Percentiles rank a stretch among this genome's conserved stretches.
phyloP scores from a whole-genome alignment of 495 filamentous ascomycete species.

The Podospora bellae-mahoneyi region DNA sequence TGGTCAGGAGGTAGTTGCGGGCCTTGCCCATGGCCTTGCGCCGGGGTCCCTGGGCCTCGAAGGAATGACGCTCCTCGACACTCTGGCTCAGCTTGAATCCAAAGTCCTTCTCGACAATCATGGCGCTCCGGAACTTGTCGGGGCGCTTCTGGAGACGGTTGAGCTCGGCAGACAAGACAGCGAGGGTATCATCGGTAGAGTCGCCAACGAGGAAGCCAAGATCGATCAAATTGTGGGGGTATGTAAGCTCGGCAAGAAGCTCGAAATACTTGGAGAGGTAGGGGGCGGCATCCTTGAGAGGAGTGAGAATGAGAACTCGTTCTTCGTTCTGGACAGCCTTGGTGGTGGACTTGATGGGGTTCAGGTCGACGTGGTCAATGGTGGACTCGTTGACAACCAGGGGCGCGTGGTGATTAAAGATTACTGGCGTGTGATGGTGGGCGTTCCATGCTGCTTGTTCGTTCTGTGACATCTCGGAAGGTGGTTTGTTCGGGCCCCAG shows the following conservation, averaged over 20 bases:
- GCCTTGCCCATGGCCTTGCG: constrained; percentile 87
- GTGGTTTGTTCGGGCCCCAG: constrained; percentile 87
- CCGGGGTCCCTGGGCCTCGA: constrained; percentile 82
- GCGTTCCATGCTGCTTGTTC: constrained; percentile 86
- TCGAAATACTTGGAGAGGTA: constrained; percentile 90
- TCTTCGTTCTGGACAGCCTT: constrained; percentile 76
- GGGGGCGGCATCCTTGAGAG: constrained; percentile 80
- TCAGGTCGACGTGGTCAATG: constrained; percentile 79
- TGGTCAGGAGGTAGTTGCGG: constrained; percentile 84
- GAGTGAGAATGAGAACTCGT: constrained; percentile 91
- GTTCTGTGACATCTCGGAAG: constrained; percentile 88
- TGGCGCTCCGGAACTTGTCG: constrained; percentile 79
- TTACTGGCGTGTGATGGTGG: constrained; percentile 84
- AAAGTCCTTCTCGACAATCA: constrained; percentile 88
- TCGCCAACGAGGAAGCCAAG: constrained; percentile 93
- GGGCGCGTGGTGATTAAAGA: constrained; percentile 92
- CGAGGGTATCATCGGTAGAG: constrained; percentile 83
- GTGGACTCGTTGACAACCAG: constrained; percentile 74
- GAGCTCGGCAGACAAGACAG: constrained; percentile 73
- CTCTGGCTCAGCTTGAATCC: constrained; percentile 63
- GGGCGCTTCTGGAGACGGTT: constrained; percentile 81
- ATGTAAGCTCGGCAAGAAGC: constrained; percentile 81
- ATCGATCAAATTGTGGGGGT: constrained; percentile 94
- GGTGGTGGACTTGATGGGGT: constrained; percentile 75
- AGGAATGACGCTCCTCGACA: constrained; percentile 80